A percentile compares a stretch with the other conserved stretches of the same genome.
Evolutionary conservation across 1,284 basidiomycete species (phyloP).

Genomic region (Serendipita sp.): DNA sequence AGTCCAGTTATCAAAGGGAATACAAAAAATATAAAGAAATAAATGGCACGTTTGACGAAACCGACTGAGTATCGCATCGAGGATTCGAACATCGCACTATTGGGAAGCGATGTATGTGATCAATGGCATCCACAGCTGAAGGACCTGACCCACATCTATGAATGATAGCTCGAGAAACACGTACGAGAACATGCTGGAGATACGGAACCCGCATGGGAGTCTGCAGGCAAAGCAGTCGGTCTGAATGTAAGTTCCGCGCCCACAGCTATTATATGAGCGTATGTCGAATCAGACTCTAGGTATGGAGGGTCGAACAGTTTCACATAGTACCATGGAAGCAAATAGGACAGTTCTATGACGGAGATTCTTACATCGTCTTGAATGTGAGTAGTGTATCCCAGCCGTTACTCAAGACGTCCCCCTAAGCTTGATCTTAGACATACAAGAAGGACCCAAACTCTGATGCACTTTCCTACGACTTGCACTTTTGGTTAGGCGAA

Average conservation of each 20-base stretch:
- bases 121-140: background rate
- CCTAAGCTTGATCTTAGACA: constrained; percentile 22
- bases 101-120: constrained; percentile 41
- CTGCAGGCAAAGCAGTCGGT: constrained; percentile 29
- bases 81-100: constrained; percentile 45
- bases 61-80: constrained; percentile 39
- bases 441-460: constrained; percentile 38
- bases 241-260: constrained; percentile 20
- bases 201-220: constrained; percentile 37
- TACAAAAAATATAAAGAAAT: background rate
- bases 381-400: constrained; percentile 26
- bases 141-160: background rate
- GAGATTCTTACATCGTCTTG: constrained; percentile 50
- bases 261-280: too few relatives aligned
- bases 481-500: constrained; percentile 52
- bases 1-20: background rate
- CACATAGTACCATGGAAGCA: constrained; percentile 37
- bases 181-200: constrained; percentile 41
- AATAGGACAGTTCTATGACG: constrained; percentile 43
- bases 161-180: constrained; percentile 36
- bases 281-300: constrained; percentile 10
- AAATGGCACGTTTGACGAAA: constrained; percentile 33
- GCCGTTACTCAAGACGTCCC: background rate
- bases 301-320: constrained; percentile 49
- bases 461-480: constrained; percentile 36